Percentiles rank a stretch among this genome's conserved stretches.
These are phyloP conservation scores for Suillus clintonianus DNA, from an alignment of 768 basidiomycete species.

Conservation along the genomic window DNA sequence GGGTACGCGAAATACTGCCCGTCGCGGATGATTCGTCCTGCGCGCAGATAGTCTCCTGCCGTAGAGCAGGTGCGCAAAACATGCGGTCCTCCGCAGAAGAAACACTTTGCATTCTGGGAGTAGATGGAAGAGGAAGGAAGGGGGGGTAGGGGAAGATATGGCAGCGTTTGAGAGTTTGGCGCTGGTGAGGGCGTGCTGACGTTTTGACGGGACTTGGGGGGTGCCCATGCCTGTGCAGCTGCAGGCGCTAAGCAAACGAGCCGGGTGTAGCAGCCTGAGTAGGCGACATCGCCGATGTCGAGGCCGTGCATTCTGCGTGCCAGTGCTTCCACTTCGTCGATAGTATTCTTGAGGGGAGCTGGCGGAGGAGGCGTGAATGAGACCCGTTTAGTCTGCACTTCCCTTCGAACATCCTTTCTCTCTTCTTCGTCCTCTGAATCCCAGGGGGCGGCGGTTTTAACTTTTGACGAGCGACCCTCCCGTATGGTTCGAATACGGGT, in stretches of 20 bases:
- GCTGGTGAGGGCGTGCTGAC: too few species aligned
- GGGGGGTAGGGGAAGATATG: not conserved
- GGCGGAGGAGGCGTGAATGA: not conserved
- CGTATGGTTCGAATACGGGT: not conserved
- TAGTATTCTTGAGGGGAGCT: not conserved
- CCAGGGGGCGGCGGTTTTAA: not conserved
- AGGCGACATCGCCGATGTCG: not conserved
- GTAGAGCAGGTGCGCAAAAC: not conserved
- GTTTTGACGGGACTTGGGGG: not conserved
- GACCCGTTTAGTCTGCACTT: not conserved
- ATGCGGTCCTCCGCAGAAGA: not conserved
- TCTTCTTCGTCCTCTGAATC: not conserved
- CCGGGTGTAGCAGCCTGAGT: not conserved
- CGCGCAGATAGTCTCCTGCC: too few species aligned
- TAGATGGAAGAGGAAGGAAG: not conserved
- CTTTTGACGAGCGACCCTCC: not conserved
- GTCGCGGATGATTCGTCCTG: too few species aligned
- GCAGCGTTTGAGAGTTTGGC: not conserved
- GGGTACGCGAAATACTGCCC: too few species aligned
- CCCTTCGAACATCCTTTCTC: not conserved
- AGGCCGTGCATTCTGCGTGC: not conserved
- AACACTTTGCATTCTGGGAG: too few species aligned
- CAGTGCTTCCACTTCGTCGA: not conserved
- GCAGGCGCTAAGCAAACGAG: not conserved
- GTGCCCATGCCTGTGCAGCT: not conserved